A percentile compares a stretch with the other conserved stretches of the same genome.
phyloP scores from a whole-genome alignment of 2,329 filamentous ascomycete genomes.

The Aspergillus sojae region DNA sequence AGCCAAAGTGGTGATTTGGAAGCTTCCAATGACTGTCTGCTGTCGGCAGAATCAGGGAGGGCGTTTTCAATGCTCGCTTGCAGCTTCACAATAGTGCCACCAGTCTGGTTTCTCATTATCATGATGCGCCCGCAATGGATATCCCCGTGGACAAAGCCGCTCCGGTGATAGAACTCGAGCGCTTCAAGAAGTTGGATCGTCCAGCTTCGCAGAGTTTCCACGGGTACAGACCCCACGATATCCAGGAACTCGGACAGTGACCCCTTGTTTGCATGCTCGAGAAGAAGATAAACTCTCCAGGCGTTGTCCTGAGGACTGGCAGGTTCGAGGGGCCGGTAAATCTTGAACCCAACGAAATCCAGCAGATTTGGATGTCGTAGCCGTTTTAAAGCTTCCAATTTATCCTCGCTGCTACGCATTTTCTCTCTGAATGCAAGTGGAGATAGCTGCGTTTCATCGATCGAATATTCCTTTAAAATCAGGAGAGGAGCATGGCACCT shows the following conservation, averaged over 20 bases:
- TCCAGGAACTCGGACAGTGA: slow-evolving; percentile 81
- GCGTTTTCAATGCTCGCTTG: slow-evolving; percentile 52
- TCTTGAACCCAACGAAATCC: slow-evolving; percentile 79
- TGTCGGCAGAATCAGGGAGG: slow-evolving; percentile 52
- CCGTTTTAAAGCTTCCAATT: slow-evolving; percentile 74
- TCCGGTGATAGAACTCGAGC: slow-evolving; percentile 81
- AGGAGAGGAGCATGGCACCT: slow-evolving; percentile 63
- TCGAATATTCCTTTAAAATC: slow-evolving; percentile 70
- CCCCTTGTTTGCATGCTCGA: slow-evolving; percentile 77
- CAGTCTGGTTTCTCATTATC: slow-evolving; percentile 69
- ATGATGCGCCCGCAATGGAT: slow-evolving; percentile 81
- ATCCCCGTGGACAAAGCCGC: slow-evolving; percentile 80
- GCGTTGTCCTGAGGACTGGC: slow-evolving; percentile 44
- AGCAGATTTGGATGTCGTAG: slow-evolving; percentile 77
- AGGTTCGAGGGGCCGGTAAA: slow-evolving; percentile 56
- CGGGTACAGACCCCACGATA: slow-evolving; percentile 72
- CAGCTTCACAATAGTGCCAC: slow-evolving; percentile 67
- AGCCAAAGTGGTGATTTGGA: slow-evolving; percentile 82
- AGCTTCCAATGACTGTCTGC: slow-evolving; percentile 46
- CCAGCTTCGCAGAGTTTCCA: slow-evolving; percentile 80
- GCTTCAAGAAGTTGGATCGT: slow-evolving; percentile 90
- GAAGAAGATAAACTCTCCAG: slow-evolving; percentile 77
- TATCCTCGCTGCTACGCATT: slow-evolving; percentile 73
- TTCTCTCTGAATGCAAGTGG: slow-evolving; percentile 70
- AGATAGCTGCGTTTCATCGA: slow-evolving; percentile 62